Evolutionary conservation across 192 early-diverging fungal species (phyloP).

Genomic region (Podila minutissima): DNA sequence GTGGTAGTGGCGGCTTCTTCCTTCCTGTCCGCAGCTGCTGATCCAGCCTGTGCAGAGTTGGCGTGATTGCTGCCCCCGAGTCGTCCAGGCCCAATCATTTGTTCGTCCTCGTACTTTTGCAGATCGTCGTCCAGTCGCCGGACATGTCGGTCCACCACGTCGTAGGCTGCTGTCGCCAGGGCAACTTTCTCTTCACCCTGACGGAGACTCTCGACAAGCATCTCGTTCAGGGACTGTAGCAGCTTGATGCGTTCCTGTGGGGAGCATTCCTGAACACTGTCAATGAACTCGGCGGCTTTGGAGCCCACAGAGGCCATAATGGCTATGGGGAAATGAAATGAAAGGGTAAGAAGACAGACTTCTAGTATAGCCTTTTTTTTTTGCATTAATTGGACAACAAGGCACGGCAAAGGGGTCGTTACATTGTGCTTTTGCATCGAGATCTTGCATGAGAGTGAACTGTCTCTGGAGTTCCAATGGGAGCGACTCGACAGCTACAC

Average conservation of each 20-base stretch:
- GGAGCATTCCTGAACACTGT: slow-evolving; percentile 63
- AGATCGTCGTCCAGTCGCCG: slow-evolving; percentile 92
- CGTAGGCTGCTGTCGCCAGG: slow-evolving; percentile 92
- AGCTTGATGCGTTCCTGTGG: slow-evolving; percentile 61
- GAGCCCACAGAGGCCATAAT: slow-evolving; percentile 74
- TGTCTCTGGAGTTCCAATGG: slow-evolving; percentile 85
- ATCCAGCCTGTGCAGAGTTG: slow-evolving; percentile 26
- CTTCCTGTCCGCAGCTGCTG: slow-evolving; percentile 53
- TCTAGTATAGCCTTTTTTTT: neutral
- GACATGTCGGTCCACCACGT: slow-evolving; percentile 92
- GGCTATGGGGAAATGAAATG: slow-evolving; percentile 51
- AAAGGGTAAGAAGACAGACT: neutral
- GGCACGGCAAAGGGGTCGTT: neutral
- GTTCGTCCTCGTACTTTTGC: slow-evolving; percentile 91
- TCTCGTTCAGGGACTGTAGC: slow-evolving; percentile 60
- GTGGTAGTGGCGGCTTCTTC: slow-evolving; percentile 47
- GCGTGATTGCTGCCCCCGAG: slow-evolving; percentile 36
- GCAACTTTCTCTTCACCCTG: slow-evolving; percentile 95
- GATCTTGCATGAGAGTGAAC: slow-evolving; percentile 94
- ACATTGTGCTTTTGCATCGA: slow-evolving; percentile 83
- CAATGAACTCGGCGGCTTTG: slow-evolving; percentile 79
- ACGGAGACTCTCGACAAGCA: slow-evolving; percentile 81
- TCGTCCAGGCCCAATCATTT: slow-evolving; percentile 71
- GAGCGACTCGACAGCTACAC: slow-evolving; percentile 75
- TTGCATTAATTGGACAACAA: neutral